Percentiles rank a stretch among this genome's conserved stretches.
Conservation (phyloP, 2,329 filamentous ascomycete genomes). For the Allantophomopsis cytisporea region DNA sequence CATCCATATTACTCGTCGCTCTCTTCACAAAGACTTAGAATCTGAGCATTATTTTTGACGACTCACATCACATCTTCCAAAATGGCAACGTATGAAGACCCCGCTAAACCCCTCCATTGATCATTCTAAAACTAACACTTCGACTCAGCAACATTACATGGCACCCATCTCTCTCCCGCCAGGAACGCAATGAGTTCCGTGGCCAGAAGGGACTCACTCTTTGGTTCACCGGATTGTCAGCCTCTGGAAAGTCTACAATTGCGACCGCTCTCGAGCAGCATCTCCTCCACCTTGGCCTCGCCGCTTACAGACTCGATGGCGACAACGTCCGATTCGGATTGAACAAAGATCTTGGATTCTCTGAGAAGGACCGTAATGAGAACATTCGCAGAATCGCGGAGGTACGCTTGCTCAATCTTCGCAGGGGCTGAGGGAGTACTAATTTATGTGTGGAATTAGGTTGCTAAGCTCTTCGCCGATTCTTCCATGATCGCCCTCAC, state of each 20-base stretch:
- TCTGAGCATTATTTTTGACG: too few species aligned
- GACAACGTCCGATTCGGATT: slow-evolving; percentile 98
- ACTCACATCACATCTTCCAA: not conserved
- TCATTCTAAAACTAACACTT: slow-evolving; percentile 1
- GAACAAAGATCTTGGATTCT: slow-evolving; percentile 96
- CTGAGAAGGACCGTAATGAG: slow-evolving; percentile 85
- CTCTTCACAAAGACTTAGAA: too few species aligned
- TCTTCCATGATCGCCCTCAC: slow-evolving; percentile 77
- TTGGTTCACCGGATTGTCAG: slow-evolving; percentile 95
- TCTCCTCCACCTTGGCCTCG: slow-evolving; percentile 70
- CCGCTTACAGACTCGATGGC: slow-evolving; percentile 88
- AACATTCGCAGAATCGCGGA: slow-evolving; percentile 96
- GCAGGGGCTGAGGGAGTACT: not conserved
- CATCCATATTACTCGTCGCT: too few species aligned
- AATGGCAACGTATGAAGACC: slow-evolving; percentile 6
- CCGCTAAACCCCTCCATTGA: not conserved
- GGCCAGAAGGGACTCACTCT: slow-evolving; percentile 86
- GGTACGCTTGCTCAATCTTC: slow-evolving; percentile 20
- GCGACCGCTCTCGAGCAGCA: slow-evolving; percentile 95
- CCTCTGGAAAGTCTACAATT: slow-evolving; percentile 93
- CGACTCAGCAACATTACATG: slow-evolving; percentile 73
- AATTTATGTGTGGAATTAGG: slow-evolving; percentile 27
- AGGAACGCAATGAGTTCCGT: slow-evolving; percentile 61
- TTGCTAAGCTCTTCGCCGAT: slow-evolving; percentile 94
- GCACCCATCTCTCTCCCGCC: slow-evolving; percentile 69